Base-by-base conservation (phyloP, 2,329 filamentous ascomycete genomes). In the Botrytis medusae region DNA sequence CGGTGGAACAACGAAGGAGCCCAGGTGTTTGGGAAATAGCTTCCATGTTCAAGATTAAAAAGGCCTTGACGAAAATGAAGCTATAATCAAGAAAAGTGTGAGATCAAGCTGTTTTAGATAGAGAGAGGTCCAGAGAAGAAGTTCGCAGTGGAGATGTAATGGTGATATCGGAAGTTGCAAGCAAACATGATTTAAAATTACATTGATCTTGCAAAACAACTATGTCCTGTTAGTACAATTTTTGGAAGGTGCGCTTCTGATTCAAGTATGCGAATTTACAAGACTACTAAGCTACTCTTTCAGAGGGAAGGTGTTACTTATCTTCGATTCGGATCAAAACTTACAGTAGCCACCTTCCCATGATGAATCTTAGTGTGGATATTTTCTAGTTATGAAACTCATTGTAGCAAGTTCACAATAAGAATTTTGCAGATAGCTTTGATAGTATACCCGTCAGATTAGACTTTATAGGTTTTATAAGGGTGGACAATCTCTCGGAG, bases 351-450 rank as follows among this genome's bases (percentile, higher is more conserved):
- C 25, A 16, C 25, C 48, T 54, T 16, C 25, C 25, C 12, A n/a
- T 12, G 5, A 54, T 54, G 7, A 54, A 54, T 2, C 48, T n/a
- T n/a, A 20, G 7, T 54, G 25, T 51, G 0, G 12, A n/a, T 51
- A 4, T 51, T n/a, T 5, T 14, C 2, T n/a, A 12, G 25, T 4
- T 14, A 0, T n/a, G 4, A n/a, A 2, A 14, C 2, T 16, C 0
- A 54, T 8, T 8, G 25, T n/a, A 54, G 0, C 2, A 8, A 54
- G 2, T 54, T 7, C 14, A 54, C 12, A 54, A 16, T 54, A n/a
- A 0, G 5, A 54, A 54, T n/a, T n/a, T n/a, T 2, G 25, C 48
- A 54, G 25, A 16, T n/a, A 8, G 4, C 48, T 54, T n/a, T 7
- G 25, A 16, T 54, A 0, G 2, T 54, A 1, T 54, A 4, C 10